Percentiles rank a stretch among this genome's conserved stretches.
Evolutionary conservation across 176 grass and related monocot genomes (phyloP).

Genomic region (Triticum aestivum): DNA sequence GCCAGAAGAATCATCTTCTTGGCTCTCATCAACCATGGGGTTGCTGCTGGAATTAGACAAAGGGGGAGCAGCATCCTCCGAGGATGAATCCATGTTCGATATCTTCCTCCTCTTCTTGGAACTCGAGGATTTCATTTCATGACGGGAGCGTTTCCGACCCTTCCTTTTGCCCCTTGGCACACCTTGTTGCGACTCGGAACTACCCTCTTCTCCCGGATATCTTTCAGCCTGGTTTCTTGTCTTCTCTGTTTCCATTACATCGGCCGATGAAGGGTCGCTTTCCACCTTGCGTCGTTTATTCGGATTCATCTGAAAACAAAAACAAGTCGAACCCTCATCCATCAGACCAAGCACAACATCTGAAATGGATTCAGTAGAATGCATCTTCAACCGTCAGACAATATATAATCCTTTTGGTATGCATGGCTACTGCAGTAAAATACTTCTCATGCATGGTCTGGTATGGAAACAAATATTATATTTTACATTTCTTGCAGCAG

Average conservation of each 20-base stretch:
- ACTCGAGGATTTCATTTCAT: constrained; percentile 57
- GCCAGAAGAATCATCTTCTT: constrained; percentile 36
- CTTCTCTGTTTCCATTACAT: constrained; percentile 42
- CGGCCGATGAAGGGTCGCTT: constrained; percentile 27
- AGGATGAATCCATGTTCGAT: constrained; percentile 39
- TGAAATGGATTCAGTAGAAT: constrained; percentile 38
- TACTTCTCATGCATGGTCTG: neutral
- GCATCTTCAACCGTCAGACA: neutral
- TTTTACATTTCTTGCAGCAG: neutral
- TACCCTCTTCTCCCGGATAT: constrained; percentile 48
- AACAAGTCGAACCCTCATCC: neutral
- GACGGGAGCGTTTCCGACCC: constrained; percentile 56
- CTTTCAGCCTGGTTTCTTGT: constrained; percentile 31
- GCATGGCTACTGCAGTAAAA: neutral
- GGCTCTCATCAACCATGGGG: constrained; percentile 40
- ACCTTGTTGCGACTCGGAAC: constrained; percentile 61
- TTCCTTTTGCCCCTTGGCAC: constrained; percentile 60
- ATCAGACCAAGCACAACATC: constrained; percentile 19
- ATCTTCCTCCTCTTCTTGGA: constrained; percentile 62
- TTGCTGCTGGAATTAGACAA: constrained; percentile 73
- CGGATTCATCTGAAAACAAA: constrained; percentile 65
- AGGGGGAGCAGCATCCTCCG: constrained; percentile 47
- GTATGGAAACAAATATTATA: neutral
- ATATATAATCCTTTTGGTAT: neutral
- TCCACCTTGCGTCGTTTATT: constrained; percentile 64